Conservation (phyloP, 164 flowering plant species). For the Liriodendron chinense region DNA sequence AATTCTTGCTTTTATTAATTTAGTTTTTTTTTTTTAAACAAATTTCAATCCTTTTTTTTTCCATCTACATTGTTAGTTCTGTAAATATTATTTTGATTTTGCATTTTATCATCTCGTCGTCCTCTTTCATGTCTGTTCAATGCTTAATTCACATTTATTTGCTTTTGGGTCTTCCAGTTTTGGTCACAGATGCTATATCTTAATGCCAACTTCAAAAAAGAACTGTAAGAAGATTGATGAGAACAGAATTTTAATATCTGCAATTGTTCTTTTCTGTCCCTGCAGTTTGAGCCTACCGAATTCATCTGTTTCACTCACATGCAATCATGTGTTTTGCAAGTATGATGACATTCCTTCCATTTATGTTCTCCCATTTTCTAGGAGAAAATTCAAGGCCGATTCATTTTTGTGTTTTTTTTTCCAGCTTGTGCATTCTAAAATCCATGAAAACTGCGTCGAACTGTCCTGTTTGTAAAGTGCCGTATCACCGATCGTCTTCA, state of each 20-base stretch:
- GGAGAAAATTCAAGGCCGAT: background rate
- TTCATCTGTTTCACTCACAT: constrained; percentile 68
- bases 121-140: too few species aligned
- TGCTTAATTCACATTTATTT: too few species aligned
- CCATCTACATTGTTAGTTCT: too few species aligned
- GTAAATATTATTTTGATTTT: too few species aligned
- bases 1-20: too few species aligned
- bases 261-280: background rate
- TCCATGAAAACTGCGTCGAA: constrained; percentile 66
- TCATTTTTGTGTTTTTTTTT: background rate
- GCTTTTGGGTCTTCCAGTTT: too few species aligned
- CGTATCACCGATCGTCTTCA: too few species aligned
- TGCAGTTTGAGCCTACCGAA: constrained; percentile 75
- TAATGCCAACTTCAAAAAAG: too few species aligned
- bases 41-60: too few species aligned
- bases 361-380: background rate
- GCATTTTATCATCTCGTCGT: too few species aligned
- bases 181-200: too few species aligned
- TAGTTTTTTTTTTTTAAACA: too few species aligned
- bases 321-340: constrained; percentile 96
- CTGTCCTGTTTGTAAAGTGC: constrained; percentile 95
- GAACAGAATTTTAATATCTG: background rate
- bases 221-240: background rate
- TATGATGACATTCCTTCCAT: constrained; percentile 27
- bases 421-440: constrained; percentile 67